Evolutionary conservation across 108 stramenopile species (phyloP).

Genomic region (Cyclotella baltica): DNA sequence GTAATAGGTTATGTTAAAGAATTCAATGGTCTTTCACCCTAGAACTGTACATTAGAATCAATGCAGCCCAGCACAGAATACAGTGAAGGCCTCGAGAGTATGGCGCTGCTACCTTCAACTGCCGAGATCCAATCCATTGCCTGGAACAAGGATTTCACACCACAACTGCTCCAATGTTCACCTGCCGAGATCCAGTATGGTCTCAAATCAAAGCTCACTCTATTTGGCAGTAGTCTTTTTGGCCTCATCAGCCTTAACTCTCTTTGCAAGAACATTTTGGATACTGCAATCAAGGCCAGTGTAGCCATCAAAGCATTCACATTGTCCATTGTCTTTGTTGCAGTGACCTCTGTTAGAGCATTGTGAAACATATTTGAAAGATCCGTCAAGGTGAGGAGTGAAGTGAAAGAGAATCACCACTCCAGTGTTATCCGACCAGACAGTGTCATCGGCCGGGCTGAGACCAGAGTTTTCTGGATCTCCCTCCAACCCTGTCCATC

Average conservation of each 20-base stretch:
- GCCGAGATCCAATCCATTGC: no score
- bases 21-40: no score
- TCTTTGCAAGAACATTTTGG: slow-evolving; percentile 40
- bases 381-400: slow-evolving; percentile 56
- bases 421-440: slow-evolving; percentile 55
- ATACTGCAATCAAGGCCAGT: slow-evolving; percentile 37
- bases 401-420: slow-evolving; percentile 70
- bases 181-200: no score
- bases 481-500: slow-evolving; percentile 62
- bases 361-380: slow-evolving; percentile 60
- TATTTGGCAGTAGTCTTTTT: neutral
- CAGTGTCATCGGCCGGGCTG: slow-evolving; percentile 27
- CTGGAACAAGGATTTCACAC: no score
- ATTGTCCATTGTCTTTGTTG: slow-evolving; percentile 52
- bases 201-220: neutral
- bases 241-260: neutral
- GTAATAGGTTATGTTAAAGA: no score
- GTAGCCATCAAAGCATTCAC: slow-evolving; percentile 75
- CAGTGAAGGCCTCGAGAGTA: no score
- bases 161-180: neutral
- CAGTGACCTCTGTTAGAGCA: slow-evolving; percentile 76
- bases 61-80: no score
- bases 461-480: slow-evolving; percentile 51
- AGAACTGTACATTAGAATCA: no score
- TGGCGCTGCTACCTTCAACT: no score